phyloP scores from a whole-genome alignment of 108 stramenopile species.

The Skeletonema potamos region DNA sequence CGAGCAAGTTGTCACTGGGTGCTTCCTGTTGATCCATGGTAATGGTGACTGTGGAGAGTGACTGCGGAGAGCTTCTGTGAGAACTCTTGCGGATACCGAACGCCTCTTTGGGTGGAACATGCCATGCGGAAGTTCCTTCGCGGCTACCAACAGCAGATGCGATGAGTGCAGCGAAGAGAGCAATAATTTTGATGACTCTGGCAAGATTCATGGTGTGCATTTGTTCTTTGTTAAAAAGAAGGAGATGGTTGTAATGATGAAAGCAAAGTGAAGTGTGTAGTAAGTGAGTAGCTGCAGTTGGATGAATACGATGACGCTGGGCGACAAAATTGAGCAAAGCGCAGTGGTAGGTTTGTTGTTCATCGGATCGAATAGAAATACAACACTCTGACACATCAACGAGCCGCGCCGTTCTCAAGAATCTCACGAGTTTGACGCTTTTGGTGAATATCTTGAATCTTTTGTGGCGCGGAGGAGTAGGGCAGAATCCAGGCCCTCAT shows the following conservation, averaged over 20 bases:
- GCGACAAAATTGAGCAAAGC: no score
- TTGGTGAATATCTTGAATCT: no score
- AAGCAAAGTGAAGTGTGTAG: neutral
- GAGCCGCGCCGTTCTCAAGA: no score
- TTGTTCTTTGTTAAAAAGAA: neutral
- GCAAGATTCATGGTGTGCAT: neutral
- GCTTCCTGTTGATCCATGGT: neutral
- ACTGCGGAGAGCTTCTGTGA: neutral
- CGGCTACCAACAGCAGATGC: neutral
- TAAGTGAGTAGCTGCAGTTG: neutral
- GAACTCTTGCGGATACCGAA: neutral
- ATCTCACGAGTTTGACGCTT: no score
- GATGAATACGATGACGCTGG: no score
- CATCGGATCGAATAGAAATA: no score
- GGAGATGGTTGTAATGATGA: neutral
- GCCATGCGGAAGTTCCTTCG: neutral
- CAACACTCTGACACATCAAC: no score
- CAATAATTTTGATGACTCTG: neutral
- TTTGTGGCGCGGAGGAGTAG: no score
- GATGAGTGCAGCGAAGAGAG: neutral
- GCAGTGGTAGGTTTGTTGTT: no score
- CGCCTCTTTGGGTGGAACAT: neutral
- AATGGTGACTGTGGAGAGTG: neutral
- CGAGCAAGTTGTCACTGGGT: neutral
- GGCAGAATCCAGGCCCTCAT: no score